These are phyloP conservation scores for Polysphondylium violaceum DNA, from an alignment of 78 protist species.

Conservation along the genomic window DNA sequence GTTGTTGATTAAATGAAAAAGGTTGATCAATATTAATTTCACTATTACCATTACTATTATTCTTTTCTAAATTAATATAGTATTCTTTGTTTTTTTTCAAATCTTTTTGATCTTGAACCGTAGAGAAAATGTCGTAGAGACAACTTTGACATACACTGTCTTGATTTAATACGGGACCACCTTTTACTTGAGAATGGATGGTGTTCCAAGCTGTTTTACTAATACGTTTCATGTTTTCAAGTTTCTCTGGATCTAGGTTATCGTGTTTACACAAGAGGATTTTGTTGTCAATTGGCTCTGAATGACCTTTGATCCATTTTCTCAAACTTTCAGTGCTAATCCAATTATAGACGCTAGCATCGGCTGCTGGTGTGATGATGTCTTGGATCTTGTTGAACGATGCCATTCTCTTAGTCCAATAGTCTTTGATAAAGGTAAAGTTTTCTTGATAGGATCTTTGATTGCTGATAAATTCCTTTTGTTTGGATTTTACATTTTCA, in stretches of 20 bases:
- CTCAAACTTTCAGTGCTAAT: slow-evolving; percentile 17
- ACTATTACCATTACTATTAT: not conserved
- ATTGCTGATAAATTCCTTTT: no score
- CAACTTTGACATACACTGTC: slow-evolving; percentile 24
- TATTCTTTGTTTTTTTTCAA: slow-evolving; percentile 10
- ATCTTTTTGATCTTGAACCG: not conserved
- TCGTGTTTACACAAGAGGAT: slow-evolving; percentile 16
- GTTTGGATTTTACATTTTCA: no score
- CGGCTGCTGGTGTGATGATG: no score
- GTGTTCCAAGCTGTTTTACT: not conserved
- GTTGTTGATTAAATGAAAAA: not conserved
- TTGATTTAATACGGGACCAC: slow-evolving; percentile 23
- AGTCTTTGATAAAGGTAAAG: not conserved
- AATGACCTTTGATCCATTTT: slow-evolving; percentile 31
- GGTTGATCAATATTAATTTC: not conserved
- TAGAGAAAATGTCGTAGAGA: slow-evolving; percentile 6
- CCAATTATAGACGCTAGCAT: slow-evolving; percentile 47
- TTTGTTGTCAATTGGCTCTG: slow-evolving; percentile 42
- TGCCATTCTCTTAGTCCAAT: not conserved
- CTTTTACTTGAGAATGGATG: not conserved
- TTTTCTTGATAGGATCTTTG: not conserved
- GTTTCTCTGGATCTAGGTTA: slow-evolving; percentile 30
- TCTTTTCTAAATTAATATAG: slow-evolving; percentile 10
- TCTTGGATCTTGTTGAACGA: not conserved
- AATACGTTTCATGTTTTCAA: slow-evolving; percentile 33